phyloP scores from a whole-genome alignment of 139 green algal species.

The Edaphochlamys debaryana region DNA sequence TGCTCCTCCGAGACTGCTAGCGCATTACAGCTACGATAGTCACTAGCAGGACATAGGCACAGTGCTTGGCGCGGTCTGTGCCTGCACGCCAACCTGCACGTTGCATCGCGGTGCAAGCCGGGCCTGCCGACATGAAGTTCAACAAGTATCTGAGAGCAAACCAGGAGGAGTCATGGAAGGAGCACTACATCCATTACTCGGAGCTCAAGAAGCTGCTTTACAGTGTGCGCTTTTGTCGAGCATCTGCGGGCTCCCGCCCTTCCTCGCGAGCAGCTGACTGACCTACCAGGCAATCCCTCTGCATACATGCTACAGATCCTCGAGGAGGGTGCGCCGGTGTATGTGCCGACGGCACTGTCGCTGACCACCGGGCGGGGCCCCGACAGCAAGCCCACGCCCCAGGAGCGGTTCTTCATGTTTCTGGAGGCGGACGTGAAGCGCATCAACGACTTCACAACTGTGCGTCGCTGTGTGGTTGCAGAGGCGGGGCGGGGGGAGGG shows the following conservation, averaged over 20 bases:
- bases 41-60: too few species aligned
- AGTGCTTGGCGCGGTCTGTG: too few species aligned
- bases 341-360: conserved; percentile 21
- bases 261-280: too few species aligned
- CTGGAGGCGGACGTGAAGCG: conserved; percentile 39
- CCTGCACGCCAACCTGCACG: too few species aligned
- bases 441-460: conserved; percentile 40
- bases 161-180: conserved; percentile 14
- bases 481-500: neutral
- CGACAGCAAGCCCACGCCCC: neutral
- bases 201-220: conserved; percentile 28
- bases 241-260: neutral
- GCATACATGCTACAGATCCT: conserved; percentile 12
- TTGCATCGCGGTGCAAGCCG: too few species aligned
- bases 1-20: too few species aligned
- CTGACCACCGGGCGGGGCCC: conserved; percentile 1
- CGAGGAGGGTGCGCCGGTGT: conserved; percentile 18
- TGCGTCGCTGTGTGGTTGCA: neutral
- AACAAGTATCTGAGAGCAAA: conserved; percentile 23
- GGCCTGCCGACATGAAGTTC: conserved; percentile 37
- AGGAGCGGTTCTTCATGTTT: conserved; percentile 42
- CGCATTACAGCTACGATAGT: too few species aligned
- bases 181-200: conserved; percentile 15
- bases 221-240: neutral
- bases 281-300: neutral